Evolutionary conservation across 2,329 filamentous ascomycete species (phyloP).

Genomic region (Chalara sp.): DNA sequence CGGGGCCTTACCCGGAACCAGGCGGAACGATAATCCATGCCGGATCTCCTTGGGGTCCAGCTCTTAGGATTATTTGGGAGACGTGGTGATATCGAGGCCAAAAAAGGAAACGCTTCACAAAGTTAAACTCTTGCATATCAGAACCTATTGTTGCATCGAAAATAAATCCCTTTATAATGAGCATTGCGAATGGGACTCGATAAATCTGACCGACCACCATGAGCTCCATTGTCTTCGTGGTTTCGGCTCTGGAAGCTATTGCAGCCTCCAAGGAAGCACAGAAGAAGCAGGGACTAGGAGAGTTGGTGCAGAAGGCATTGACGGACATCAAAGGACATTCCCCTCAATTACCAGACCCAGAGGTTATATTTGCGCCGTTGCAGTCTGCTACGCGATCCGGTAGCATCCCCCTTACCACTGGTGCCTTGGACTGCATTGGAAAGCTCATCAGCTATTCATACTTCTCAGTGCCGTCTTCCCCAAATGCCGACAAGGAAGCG

Average conservation of each 20-base stretch:
- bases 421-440: constrained; percentile 93
- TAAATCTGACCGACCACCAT: constrained; percentile 41
- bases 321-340: constrained; percentile 82
- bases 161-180: background rate
- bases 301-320: constrained; percentile 75
- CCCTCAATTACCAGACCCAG: constrained; percentile 75
- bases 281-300: constrained; percentile 76
- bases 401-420: constrained; percentile 79
- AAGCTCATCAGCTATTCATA: constrained; percentile 99
- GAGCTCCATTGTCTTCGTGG: constrained; percentile 93
- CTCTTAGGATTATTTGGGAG: background rate
- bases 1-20: no score
- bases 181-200: constrained; percentile 9
- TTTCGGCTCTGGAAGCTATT: constrained; percentile 88
- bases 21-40: no score
- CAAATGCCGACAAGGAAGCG: constrained; percentile 30
- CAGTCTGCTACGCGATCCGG: constrained; percentile 83
- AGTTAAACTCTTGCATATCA: no score
- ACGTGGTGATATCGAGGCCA: background rate
- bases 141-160: background rate
- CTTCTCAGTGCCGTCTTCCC: constrained; percentile 66
- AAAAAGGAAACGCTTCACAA: background rate
- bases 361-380: constrained; percentile 84
- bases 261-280: constrained; percentile 85
- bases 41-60: no score